A percentile compares a stretch with the other conserved stretches of the same genome.
These are phyloP conservation scores for Zoysia pacifica DNA, from an alignment of 176 grass and related monocot genomes.

Conservation along the genomic window DNA sequence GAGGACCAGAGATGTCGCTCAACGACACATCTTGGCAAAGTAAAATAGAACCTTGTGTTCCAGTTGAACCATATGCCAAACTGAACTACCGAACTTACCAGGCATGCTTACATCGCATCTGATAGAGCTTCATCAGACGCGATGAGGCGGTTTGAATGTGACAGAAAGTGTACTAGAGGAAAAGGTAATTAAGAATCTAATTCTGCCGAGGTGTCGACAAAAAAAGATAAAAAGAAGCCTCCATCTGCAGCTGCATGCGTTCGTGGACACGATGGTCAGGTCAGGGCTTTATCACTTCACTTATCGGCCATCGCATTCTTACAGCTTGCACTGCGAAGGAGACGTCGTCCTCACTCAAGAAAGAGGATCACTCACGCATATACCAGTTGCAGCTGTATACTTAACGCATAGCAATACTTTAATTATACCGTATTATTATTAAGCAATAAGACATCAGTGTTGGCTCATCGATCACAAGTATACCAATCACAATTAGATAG, in stretches of 20 bases:
- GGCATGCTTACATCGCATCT: background rate
- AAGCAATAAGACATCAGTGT: background rate
- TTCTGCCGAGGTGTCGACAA: constrained; percentile 6
- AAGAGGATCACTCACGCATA: no score
- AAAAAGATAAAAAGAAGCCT: constrained; percentile 18
- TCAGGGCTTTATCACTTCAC: constrained; percentile 24
- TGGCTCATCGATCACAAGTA: background rate
- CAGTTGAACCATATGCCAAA: background rate
- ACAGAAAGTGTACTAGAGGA: constrained; percentile 14
- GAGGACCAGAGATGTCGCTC: background rate
- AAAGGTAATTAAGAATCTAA: background rate
- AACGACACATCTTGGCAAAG: constrained; percentile 10
- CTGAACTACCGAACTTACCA: background rate
- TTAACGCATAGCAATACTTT: background rate
- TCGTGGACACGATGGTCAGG: background rate
- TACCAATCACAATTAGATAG: background rate
- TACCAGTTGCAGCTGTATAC: no score
- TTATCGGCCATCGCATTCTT: constrained; percentile 26
- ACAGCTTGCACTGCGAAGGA: constrained; percentile 24
- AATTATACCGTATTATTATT: background rate
- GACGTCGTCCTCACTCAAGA: background rate
- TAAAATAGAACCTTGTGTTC: background rate
- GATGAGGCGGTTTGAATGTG: background rate
- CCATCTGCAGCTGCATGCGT: background rate
- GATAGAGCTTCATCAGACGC: background rate